Conservation (phyloP, 139 green algal species). For the Micractinium sp. region DNA sequence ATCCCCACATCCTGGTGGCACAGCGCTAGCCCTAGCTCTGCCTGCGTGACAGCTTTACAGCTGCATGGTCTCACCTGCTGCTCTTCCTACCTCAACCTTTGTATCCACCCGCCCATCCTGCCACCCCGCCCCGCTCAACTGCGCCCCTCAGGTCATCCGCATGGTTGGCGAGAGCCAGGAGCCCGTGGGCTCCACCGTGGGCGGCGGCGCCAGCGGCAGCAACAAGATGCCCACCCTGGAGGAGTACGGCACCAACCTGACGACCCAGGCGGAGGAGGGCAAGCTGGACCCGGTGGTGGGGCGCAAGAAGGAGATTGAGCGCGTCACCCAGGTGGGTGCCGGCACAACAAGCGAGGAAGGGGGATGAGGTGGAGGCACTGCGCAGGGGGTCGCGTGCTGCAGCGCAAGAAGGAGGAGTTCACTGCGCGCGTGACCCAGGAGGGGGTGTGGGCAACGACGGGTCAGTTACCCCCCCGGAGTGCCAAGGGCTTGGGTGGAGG, state of each 20-base stretch:
- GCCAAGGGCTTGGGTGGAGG: no score
- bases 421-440: no score
- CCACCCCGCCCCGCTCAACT: background rate
- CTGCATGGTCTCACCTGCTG: background rate
- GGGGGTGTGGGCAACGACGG: no score
- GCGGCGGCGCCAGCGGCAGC: slow-evolving; percentile 72
- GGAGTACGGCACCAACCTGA: slow-evolving; percentile 99
- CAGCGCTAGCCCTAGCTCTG: background rate
- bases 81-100: background rate
- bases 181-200: slow-evolving; percentile 88
- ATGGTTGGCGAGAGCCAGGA: slow-evolving; percentile 99
- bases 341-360: background rate
- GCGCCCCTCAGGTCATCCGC: slow-evolving; percentile 87
- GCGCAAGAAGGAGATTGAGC: slow-evolving; percentile 96
- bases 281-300: slow-evolving; percentile 98
- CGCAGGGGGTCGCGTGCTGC: no score
- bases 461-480: no score
- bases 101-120: background rate
- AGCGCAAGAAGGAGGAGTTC: no score
- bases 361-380: background rate
- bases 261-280: slow-evolving; percentile 85
- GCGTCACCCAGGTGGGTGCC: slow-evolving; percentile 77
- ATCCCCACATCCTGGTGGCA: background rate
- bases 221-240: slow-evolving; percentile 99
- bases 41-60: no score